phyloP scores from a whole-genome alignment of 2,329 filamentous ascomycete species.

The Botrytis hyacinthi region DNA sequence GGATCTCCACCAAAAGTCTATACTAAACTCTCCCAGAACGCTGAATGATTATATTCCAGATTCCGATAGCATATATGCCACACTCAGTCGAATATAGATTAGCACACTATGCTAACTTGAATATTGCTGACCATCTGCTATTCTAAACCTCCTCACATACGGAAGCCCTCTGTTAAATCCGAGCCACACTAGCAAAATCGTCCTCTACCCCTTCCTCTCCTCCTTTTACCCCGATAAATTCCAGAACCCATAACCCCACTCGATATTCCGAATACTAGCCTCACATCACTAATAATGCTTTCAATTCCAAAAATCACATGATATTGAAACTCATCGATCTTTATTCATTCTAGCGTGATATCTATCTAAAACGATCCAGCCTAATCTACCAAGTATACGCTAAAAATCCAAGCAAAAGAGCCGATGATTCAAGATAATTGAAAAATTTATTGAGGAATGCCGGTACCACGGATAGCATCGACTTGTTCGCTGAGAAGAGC shows the following conservation, averaged over 20 bases:
- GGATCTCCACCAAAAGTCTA: too few species aligned
- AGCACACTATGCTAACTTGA: too few species aligned
- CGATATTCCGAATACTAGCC: neutral
- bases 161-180: too few species aligned
- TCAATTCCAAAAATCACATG: neutral
- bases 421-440: neutral
- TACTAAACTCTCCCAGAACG: too few species aligned
- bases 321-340: neutral
- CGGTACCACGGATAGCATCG: constrained; percentile 38
- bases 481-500: constrained; percentile 37
- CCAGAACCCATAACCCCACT: neutral
- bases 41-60: too few species aligned
- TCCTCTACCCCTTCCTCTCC: too few species aligned
- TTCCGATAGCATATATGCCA: too few species aligned
- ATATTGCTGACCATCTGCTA: too few species aligned
- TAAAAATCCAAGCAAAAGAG: neutral
- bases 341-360: neutral
- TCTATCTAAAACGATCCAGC: neutral
- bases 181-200: too few species aligned
- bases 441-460: neutral
- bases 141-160: too few species aligned
- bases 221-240: neutral
- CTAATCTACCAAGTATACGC: neutral
- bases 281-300: neutral
- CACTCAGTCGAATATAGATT: too few species aligned